Percentiles rank a stretch among this genome's conserved stretches.
These are phyloP conservation scores for Leptographium radiaticola DNA, from an alignment of 2,329 filamentous ascomycete species.

Conservation along the genomic window DNA sequence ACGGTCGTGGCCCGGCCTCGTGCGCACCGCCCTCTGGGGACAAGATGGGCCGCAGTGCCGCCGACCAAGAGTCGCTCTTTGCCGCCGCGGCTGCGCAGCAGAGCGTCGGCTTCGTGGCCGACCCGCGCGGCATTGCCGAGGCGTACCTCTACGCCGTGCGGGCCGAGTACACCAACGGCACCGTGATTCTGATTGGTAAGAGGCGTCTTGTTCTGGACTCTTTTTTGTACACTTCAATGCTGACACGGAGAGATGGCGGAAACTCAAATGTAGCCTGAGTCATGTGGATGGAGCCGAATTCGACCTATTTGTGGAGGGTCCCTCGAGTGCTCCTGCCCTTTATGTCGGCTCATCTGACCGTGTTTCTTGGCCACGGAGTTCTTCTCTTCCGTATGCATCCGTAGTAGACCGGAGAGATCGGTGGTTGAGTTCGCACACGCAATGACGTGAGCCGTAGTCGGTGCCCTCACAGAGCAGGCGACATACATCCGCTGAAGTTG, in stretches of 20 bases:
- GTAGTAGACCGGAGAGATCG: no score
- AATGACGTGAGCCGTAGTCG: no score
- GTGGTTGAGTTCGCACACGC: no score
- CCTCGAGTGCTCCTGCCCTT: no score
- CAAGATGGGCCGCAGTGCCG: constrained; percentile 16
- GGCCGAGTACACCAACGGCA: constrained; percentile 17
- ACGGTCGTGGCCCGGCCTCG: constrained; percentile 19
- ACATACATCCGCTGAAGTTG: no score
- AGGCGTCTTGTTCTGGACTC: neutral
- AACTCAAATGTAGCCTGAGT: neutral
- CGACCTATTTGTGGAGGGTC: no score
- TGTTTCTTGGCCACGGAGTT: constrained; percentile 22
- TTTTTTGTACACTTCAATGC: neutral
- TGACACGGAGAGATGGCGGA: constrained; percentile 1
- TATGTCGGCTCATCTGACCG: constrained; percentile 30
- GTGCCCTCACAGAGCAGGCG: no score
- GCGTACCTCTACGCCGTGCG: constrained; percentile 17
- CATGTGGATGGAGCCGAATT: no score
- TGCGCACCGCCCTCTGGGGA: constrained; percentile 20
- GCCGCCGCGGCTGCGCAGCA: constrained; percentile 11
- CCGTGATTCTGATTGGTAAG: constrained; percentile 15
- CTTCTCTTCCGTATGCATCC: no score
- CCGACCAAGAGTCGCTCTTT: constrained; percentile 15
- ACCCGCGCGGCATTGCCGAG: constrained; percentile 16
- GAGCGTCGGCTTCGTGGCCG: constrained; percentile 16